phyloP scores from a whole-genome alignment of 2,329 filamentous ascomycete species.

The Cordyceps sp. region DNA sequence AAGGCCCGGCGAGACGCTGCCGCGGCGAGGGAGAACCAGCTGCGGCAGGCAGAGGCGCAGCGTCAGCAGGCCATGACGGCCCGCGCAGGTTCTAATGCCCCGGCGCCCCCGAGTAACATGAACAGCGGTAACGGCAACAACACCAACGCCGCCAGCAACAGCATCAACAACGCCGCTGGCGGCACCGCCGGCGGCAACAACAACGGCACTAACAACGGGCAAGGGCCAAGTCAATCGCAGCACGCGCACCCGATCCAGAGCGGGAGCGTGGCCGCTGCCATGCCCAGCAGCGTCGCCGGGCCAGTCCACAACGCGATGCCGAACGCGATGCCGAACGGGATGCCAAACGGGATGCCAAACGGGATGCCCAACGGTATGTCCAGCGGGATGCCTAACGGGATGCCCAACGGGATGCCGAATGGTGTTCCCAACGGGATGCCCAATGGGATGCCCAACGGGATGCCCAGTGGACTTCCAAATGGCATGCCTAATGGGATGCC shows the following conservation, averaged over 20 bases:
- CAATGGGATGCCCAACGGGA: conserved; percentile 22
- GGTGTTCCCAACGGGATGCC: conserved; percentile 16
- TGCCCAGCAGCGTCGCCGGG: too few species aligned
- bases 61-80: conserved; percentile 16
- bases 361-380: conserved; percentile 17
- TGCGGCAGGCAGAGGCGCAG: conserved; percentile 19
- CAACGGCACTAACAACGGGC: conserved; percentile 9
- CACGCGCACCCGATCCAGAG: conserved; percentile 18
- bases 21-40: conserved; percentile 17
- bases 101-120: too few species aligned
- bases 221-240: conserved; percentile 12
- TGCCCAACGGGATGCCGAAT: conserved; percentile 12
- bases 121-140: too few species aligned
- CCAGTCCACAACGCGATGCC: conserved; percentile 20
- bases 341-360: conserved; percentile 21
- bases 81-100: conserved; percentile 5
- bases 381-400: conserved; percentile 22
- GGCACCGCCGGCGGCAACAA: too few species aligned
- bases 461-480: conserved; percentile 12
- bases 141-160: too few species aligned
- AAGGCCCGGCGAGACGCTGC: conserved; percentile 20
- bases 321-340: conserved; percentile 12
- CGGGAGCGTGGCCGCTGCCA: conserved; percentile 14
- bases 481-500: conserved; percentile 21
- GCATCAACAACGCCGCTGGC: too few species aligned